Evolutionary conservation across 352 stramenopile genomes (phyloP).

Genomic region (Halophytophthora batemanensis): DNA sequence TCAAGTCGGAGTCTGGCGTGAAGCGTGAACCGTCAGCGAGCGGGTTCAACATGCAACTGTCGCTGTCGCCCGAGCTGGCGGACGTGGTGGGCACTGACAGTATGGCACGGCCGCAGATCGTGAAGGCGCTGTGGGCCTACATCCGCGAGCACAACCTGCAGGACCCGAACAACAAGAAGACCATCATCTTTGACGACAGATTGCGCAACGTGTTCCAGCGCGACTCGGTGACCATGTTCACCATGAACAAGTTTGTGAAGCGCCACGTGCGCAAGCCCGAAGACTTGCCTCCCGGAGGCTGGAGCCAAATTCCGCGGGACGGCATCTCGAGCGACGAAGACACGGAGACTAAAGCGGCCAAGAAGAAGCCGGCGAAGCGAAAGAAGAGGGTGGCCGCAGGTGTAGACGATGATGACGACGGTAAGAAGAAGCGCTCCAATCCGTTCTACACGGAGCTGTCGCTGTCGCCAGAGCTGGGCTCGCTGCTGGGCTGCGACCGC

Average conservation of each 20-base stretch:
- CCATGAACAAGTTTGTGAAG: conserved; percentile 89
- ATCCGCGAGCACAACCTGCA: conserved; percentile 94
- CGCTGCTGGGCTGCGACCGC: conserved; percentile 74
- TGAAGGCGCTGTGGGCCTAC: conserved; percentile 96
- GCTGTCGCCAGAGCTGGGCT: conserved; percentile 71
- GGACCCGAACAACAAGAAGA: conserved; percentile 92
- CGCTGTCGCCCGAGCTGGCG: conserved; percentile 75
- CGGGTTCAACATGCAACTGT: conserved; percentile 78
- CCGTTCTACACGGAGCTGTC: conserved; percentile 77
- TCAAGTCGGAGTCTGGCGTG: conserved; percentile 11
- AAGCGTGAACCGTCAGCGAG: conserved; percentile 37
- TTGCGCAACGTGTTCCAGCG: conserved; percentile 78
- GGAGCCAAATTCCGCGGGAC: conserved; percentile 72
- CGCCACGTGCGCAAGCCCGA: conserved; percentile 76
- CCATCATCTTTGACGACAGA: conserved; percentile 90
- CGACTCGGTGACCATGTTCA: conserved; percentile 87
- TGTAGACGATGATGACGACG: conserved; percentile 34
- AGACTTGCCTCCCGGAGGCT: conserved; percentile 58
- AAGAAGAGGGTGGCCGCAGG: conserved; percentile 62
- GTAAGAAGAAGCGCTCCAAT: conserved; percentile 58
- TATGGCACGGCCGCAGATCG: conserved; percentile 90
- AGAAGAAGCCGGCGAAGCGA: conserved; percentile 56
- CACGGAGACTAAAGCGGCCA: conserved; percentile 45
- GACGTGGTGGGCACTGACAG: conserved; percentile 77
- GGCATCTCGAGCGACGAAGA: conserved; percentile 83